phyloP scores from a whole-genome alignment of 371 early-diverging fungal genomes.

The Mortierella sp. region DNA sequence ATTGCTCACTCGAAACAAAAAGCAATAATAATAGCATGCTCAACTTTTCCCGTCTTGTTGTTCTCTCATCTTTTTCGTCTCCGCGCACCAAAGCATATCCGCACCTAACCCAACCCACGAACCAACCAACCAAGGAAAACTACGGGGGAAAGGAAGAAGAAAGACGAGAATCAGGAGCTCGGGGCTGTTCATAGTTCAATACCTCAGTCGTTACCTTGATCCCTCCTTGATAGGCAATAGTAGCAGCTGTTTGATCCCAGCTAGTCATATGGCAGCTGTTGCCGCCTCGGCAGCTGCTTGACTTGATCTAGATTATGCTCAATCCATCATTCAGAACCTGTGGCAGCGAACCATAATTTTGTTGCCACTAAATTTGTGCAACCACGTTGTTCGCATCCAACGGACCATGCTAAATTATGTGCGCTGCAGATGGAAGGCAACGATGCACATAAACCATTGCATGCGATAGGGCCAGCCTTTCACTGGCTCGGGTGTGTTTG shows the following conservation, averaged over 20 bases:
- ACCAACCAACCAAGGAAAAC: background rate
- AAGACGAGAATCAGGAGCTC: background rate
- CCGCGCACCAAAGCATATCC: background rate
- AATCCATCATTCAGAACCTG: background rate
- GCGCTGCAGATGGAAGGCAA: background rate
- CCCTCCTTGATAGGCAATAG: background rate
- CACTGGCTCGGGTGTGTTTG: background rate
- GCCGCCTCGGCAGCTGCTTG: background rate
- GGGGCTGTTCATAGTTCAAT: background rate
- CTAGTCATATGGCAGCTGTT: background rate
- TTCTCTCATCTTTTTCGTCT: background rate
- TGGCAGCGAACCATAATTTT: background rate
- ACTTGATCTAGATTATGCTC: background rate
- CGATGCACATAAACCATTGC: background rate
- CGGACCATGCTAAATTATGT: background rate
- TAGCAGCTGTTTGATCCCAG: background rate
- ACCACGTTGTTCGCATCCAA: background rate
- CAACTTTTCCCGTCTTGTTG: conserved; percentile 4
- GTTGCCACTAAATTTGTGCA: conserved; percentile 9
- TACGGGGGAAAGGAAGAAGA: background rate
- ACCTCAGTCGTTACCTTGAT: background rate
- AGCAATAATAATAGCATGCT: conserved; percentile 13
- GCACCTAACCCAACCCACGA: background rate
- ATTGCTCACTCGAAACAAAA: conserved; percentile 15
- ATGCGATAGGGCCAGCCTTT: background rate